Conservation (phyloP, 768 basidiomycete genomes). For the Mycena belliarum region DNA sequence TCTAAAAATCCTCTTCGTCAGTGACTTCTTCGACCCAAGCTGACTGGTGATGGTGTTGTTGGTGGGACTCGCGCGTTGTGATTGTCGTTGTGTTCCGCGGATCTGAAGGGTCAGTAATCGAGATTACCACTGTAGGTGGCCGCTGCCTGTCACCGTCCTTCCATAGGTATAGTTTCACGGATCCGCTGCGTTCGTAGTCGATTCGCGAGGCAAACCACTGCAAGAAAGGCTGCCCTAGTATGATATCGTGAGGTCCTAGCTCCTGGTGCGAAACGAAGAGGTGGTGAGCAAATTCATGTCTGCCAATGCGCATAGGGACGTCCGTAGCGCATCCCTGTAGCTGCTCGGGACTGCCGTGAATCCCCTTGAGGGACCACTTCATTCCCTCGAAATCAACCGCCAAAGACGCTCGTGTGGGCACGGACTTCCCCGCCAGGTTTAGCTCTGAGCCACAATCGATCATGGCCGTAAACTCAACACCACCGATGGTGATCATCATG, state of each 20-base stretch:
- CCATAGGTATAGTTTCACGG: background rate
- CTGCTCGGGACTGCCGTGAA: conserved; percentile 13
- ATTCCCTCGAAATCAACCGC: conserved; percentile 12
- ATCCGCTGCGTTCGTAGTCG: conserved; percentile 2
- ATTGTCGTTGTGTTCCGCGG: background rate
- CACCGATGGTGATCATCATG: background rate
- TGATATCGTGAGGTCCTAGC: conserved; percentile 1
- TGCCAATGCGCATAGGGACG: background rate
- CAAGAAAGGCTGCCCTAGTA: conserved; percentile 10
- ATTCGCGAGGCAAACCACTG: conserved; percentile 8
- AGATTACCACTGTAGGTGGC: background rate
- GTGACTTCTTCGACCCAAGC: conserved; percentile 1
- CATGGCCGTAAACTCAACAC: background rate
- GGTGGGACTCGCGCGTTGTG: background rate
- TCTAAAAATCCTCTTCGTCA: conserved; percentile 17
- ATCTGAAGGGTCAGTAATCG: background rate
- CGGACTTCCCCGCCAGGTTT: background rate
- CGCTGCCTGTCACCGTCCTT: background rate
- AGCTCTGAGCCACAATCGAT: background rate
- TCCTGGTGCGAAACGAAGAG: conserved; percentile 12
- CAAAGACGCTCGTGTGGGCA: background rate
- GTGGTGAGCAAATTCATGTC: background rate
- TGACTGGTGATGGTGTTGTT: background rate
- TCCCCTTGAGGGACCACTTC: conserved; percentile 10
- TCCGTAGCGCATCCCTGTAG: conserved; percentile 8